Base-by-base conservation (phyloP, 257 asterid species). In the Cordia subcordata region DNA sequence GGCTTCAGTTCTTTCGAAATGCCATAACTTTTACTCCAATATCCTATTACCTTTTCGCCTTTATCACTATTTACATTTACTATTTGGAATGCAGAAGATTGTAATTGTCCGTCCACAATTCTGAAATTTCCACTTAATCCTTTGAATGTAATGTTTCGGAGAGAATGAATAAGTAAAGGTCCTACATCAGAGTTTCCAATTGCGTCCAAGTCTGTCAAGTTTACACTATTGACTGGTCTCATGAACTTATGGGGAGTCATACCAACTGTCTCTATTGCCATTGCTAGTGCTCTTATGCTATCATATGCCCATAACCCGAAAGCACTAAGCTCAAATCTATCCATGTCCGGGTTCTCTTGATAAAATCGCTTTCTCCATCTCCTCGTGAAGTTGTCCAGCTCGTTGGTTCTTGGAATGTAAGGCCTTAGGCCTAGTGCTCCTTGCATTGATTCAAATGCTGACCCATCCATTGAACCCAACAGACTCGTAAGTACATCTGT, bases 221-320 rank as follows among this genome's bases (percentile, higher is more conserved):
- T 72, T 4, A 53, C 58, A 10, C 60, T 44, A 8, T 53, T 37
- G 1, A 13, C 60, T 22, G 59, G 8, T 32, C 42, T 66, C 60
- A 51, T 63, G 52, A 55, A 62, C 16, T 14, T 49, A 10, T 66
- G 66, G 16, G 14, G 44, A 49, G 50, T 32, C 14, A 40, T 10
- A 14, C 78, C 71, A 27, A 59, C 65, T 47, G 38, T 60, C 53
- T 77, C 81, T 12, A 71, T 16, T 54, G 72, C 82, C 53, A 23
- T 64, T 11, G 84, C 84, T 32, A 82, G 46, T 33, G 75, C 74
- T 19, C 23, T 53, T 0, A 33, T 57, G 47, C 74, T 68, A 47
- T 82, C 84, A 46, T 82, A 82, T 4, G 82, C 86, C 90, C 81
- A 79, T 50, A 75, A 27, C 44, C 86, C 90, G 8, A 69, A 79